Percentiles rank a stretch among this genome's conserved stretches.
Conservation (phyloP, 2,329 filamentous ascomycete genomes). For the Thelonectria blattea region DNA sequence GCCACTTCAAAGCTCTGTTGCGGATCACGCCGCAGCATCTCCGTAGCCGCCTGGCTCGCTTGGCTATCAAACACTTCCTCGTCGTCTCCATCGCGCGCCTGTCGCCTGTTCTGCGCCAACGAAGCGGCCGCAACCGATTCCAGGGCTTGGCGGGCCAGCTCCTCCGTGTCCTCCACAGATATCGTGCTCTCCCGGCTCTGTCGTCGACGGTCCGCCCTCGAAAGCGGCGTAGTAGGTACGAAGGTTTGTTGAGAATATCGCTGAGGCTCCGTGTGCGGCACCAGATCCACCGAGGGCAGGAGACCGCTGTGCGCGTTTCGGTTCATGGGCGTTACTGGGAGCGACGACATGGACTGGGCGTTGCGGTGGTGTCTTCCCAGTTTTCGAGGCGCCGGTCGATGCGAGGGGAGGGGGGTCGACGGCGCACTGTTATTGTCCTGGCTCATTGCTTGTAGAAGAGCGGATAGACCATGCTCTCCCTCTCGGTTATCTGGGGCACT, state of each 20-base stretch:
- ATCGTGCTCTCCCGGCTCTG: slow-evolving; percentile 87
- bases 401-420: slow-evolving; percentile 65
- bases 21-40: slow-evolving; percentile 70
- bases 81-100: slow-evolving; percentile 40
- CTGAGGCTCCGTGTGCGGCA: slow-evolving; percentile 65
- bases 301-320: slow-evolving; percentile 59
- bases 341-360: slow-evolving; percentile 82
- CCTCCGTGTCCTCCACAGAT: slow-evolving; percentile 69
- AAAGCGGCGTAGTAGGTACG: slow-evolving; percentile 53
- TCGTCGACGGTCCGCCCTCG: slow-evolving; percentile 54
- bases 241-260: slow-evolving; percentile 50
- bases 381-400: slow-evolving; percentile 54
- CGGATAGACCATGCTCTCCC: slow-evolving; percentile 72
- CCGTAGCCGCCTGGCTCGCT: slow-evolving; percentile 77
- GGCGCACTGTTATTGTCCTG: slow-evolving; percentile 76
- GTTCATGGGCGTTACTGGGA: slow-evolving; percentile 76
- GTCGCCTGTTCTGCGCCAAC: slow-evolving; percentile 37
- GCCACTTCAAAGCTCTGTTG: slow-evolving; percentile 59
- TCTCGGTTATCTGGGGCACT: slow-evolving; percentile 53
- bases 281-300: slow-evolving; percentile 67
- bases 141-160: slow-evolving; percentile 61
- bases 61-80: slow-evolving; percentile 72
- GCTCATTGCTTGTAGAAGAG: slow-evolving; percentile 79
- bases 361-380: slow-evolving; percentile 73
- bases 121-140: slow-evolving; percentile 58